phyloP scores from a whole-genome alignment of 148 eudicot genomes.

The Cornus florida region DNA sequence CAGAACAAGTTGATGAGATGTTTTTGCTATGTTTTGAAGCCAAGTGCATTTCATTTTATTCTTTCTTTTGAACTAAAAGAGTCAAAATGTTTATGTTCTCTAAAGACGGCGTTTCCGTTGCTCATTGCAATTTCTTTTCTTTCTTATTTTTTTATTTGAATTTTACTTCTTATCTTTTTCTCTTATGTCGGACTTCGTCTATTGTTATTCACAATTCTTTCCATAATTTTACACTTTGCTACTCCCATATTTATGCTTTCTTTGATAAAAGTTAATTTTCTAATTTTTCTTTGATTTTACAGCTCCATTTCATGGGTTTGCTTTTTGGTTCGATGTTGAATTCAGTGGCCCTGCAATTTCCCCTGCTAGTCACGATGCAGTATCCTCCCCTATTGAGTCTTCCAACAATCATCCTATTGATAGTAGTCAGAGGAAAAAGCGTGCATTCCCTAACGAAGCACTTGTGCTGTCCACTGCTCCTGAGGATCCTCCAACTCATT shows the following conservation, averaged over 20 bases:
- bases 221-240: background rate
- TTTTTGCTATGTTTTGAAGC: slow-evolving; percentile 1
- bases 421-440: slow-evolving; percentile 57
- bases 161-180: background rate
- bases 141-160: background rate
- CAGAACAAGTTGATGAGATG: background rate
- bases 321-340: slow-evolving; percentile 98
- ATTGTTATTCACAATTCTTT: background rate
- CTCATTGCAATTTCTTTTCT: background rate
- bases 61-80: background rate
- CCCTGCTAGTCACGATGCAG: slow-evolving; percentile 32
- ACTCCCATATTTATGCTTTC: background rate
- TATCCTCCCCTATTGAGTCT: slow-evolving; percentile 26
- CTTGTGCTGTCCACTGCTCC: slow-evolving; percentile 96
- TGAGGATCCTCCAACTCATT: slow-evolving; percentile 95
- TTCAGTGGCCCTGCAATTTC: slow-evolving; percentile 50
- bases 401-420: slow-evolving; percentile 31
- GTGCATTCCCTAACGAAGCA: slow-evolving; percentile 62
- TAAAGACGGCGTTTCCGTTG: background rate
- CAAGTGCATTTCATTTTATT: background rate
- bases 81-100: background rate
- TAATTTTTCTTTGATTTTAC: slow-evolving; percentile 14
- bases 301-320: slow-evolving; percentile 98
- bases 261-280: background rate
- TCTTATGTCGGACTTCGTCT: background rate